Conservation (phyloP, 2,329 filamentous ascomycete genomes). For the Metarhizium guizhouense region DNA sequence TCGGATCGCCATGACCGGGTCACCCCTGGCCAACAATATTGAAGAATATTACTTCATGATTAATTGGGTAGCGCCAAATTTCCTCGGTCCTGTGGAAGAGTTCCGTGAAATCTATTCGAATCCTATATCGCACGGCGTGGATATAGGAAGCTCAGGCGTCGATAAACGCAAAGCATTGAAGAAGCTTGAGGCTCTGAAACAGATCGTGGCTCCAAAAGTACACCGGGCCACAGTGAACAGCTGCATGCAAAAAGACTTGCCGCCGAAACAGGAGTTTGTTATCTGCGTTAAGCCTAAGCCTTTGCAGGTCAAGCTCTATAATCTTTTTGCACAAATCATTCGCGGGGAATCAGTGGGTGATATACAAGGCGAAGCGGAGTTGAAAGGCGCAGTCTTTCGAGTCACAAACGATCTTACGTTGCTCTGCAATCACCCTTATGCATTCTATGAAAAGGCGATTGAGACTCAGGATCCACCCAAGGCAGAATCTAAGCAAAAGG, state of each 20-base stretch:
- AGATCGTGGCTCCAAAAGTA: constrained; percentile 68
- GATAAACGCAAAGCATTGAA: constrained; percentile 54
- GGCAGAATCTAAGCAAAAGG: constrained; percentile 7
- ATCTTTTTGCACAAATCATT: constrained; percentile 28
- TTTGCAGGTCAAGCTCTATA: constrained; percentile 57
- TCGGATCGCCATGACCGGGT: constrained; percentile 79
- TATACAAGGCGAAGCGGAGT: not conserved
- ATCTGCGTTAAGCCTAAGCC: constrained; percentile 62
- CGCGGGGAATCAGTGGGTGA: not conserved
- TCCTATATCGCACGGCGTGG: constrained; percentile 67
- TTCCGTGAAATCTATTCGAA: constrained; percentile 63
- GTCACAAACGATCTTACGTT: constrained; percentile 30
- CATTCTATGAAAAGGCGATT: constrained; percentile 27
- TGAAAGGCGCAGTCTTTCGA: constrained; percentile 23
- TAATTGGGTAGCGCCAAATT: constrained; percentile 75
- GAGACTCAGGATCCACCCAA: constrained; percentile 1
- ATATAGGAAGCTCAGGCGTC: constrained; percentile 45
- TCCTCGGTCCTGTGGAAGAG: constrained; percentile 57
- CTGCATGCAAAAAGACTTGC: constrained; percentile 57
- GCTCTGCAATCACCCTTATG: constrained; percentile 45
- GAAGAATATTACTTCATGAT: constrained; percentile 82
- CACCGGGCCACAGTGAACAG: constrained; percentile 60
- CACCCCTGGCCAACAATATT: constrained; percentile 77
- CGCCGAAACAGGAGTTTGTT: constrained; percentile 72
- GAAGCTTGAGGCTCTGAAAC: constrained; percentile 61